Evolutionary conservation across 345 rosid genomes (phyloP).

Genomic region (Moricandia arvensis): DNA sequence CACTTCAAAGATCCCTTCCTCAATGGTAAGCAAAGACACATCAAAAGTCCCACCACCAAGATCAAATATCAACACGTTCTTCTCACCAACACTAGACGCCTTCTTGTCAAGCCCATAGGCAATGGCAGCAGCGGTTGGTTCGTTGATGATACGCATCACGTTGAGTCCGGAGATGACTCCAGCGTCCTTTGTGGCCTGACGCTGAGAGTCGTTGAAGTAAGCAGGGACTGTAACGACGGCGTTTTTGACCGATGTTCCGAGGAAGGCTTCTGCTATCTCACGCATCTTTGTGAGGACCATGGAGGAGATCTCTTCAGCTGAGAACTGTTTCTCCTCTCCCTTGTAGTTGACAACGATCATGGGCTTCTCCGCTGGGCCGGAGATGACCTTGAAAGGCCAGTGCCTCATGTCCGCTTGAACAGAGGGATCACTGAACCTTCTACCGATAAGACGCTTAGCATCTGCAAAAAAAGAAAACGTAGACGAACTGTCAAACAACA

Average conservation of each 20-base stretch:
- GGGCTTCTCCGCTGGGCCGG: conserved; percentile 45
- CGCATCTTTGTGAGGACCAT: conserved; percentile 46
- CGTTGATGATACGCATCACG: conserved; percentile 46
- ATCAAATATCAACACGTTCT: conserved; percentile 63
- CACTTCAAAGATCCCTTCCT: conserved; percentile 59
- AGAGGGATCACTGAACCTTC: conserved; percentile 42
- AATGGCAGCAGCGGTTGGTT: conserved; percentile 50
- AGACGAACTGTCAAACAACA: conserved; percentile 22
- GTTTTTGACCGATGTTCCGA: conserved; percentile 36
- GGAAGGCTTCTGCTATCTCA: conserved; percentile 43
- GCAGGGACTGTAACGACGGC: conserved; percentile 48
- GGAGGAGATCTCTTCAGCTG: conserved; percentile 42
- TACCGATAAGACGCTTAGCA: conserved; percentile 47
- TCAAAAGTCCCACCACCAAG: conserved; percentile 68
- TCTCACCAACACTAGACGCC: conserved; percentile 50
- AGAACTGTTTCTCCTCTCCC: conserved; percentile 51
- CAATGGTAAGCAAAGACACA: conserved; percentile 61
- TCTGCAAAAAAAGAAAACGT: conserved; percentile 12
- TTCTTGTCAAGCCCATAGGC: conserved; percentile 48
- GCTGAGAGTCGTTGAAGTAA: conserved; percentile 51
- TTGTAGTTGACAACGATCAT: conserved; percentile 40
- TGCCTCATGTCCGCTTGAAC: conserved; percentile 44
- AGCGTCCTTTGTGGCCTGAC: conserved; percentile 44
- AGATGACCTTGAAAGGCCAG: conserved; percentile 45
- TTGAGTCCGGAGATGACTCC: conserved; percentile 45